Evolutionary conservation across 805 yeast species (phyloP), one percentile per base, ranked within the genome.

Genomic region (Kuraishia borneana): DNA sequence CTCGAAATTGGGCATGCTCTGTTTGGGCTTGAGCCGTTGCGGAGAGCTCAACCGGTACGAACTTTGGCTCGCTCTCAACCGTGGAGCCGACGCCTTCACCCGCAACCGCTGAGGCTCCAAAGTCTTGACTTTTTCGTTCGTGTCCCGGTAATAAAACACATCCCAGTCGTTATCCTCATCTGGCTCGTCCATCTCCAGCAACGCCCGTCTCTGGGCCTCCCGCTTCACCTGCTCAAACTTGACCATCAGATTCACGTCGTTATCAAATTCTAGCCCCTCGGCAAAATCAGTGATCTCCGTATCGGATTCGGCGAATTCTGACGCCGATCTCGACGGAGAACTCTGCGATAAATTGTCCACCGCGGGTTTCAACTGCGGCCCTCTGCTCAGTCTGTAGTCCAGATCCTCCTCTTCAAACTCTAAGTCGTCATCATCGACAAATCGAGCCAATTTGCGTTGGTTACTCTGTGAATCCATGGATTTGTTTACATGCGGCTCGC

Each of bases 91-190:
- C 13, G 19, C 8, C 20, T 32, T 32, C 20, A 32, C 17, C 35
- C 14, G 33, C 14, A 22, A 21, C 18, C 26, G 17, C 19, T 16
- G 32, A 6, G 35, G 17, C 10, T 22, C 31, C 8, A 19, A 13
- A 9, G 26, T 8, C 16, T 26, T 14, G 35, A 26, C 26, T 21
- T 7, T 5, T 6, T 21, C 18, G 38, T 33, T 12, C 37, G 40
- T n/a, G 29, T 35, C 22, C 28, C 34, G 23, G 33, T 25, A 16
- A 39, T 35, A 5, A 37, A 30, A 28, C 18, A 18, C 20, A n/a
- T 28, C 30, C 28, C 28, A 25, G 16, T 25, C 13, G 28, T 7
- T 10, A 7, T 25, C 28, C 16, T 25, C 28, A 6, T 25, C 16
- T 12, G 8, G 16, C 28, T 10, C 28, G 6, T 6, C 12, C 7